Conservation (phyloP, 2,329 filamentous ascomycete species). For the Zymoseptoria tritici region DNA sequence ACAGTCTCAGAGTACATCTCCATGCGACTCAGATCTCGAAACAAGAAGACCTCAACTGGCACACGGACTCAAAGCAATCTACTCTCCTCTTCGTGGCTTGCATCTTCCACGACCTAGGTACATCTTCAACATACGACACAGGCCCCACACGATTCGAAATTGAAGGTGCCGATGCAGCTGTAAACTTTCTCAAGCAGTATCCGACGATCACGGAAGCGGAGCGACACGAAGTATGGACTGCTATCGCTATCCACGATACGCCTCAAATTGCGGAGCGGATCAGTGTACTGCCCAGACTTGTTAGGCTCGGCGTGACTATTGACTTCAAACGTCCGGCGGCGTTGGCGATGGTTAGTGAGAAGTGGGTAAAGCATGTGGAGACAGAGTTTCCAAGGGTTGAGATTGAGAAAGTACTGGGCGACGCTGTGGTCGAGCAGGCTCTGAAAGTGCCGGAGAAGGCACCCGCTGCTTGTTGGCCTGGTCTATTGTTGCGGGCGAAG, state of each 20-base stretch:
- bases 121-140: too few species aligned
- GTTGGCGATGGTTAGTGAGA: constrained; percentile 15
- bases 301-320: constrained; percentile 33
- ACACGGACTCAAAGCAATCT: too few species aligned
- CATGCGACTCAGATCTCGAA: too few species aligned
- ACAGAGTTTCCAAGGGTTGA: constrained; percentile 28
- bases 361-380: constrained; percentile 22
- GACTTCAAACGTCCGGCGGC: constrained; percentile 31
- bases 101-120: too few species aligned
- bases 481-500: constrained; percentile 14
- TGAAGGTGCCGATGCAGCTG: too few species aligned
- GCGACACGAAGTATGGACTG: constrained; percentile 37
- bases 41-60: too few species aligned
- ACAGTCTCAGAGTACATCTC: too few species aligned
- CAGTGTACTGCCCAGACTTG: constrained; percentile 30
- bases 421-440: constrained; percentile 37
- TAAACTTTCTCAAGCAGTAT: too few species aligned
- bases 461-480: constrained; percentile 26
- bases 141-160: too few species aligned
- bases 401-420: constrained; percentile 39
- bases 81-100: too few species aligned
- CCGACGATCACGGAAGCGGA: not conserved
- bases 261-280: constrained; percentile 40
- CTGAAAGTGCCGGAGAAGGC: constrained; percentile 33
- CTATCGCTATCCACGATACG: constrained; percentile 40